phyloP scores from a whole-genome alignment of 768 basidiomycete genomes.

The Mycena metata region DNA sequence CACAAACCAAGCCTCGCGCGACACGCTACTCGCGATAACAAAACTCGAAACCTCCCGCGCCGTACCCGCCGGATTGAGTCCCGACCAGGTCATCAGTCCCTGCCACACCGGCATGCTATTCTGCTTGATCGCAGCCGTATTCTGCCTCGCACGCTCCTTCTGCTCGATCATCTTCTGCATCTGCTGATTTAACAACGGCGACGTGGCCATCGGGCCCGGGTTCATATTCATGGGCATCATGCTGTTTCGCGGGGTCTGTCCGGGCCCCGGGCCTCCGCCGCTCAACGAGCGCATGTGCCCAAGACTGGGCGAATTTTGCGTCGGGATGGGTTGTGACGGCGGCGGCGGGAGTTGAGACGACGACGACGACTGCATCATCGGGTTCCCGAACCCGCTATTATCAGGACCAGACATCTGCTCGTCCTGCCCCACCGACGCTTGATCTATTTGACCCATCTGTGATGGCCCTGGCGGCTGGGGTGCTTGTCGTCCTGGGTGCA shows the following conservation, averaged over 20 bases:
- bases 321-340: not conserved
- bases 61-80: constrained; percentile 20
- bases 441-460: constrained; percentile 24
- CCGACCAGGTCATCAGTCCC: constrained; percentile 29
- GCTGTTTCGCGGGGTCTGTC: not conserved
- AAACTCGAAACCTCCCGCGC: constrained; percentile 18
- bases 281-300: constrained; percentile 31
- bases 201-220: constrained; percentile 31
- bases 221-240: constrained; percentile 31
- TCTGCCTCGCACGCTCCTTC: constrained; percentile 49
- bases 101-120: constrained; percentile 39
- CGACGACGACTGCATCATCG: not conserved
- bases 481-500: not conserved
- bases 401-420: constrained; percentile 13
- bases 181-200: constrained; percentile 46
- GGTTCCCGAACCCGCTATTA: constrained; percentile 9
- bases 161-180: constrained; percentile 66
- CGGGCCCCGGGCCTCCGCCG: constrained; percentile 8
- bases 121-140: constrained; percentile 25
- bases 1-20: constrained; percentile 51
- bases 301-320: no score
- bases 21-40: constrained; percentile 24
- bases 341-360: constrained; percentile 25
- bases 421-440: constrained; percentile 12
- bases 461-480: not conserved